Evolutionary conservation across 2,329 filamentous ascomycete genomes (phyloP).

Genomic region (Diaporthe helianthi): DNA sequence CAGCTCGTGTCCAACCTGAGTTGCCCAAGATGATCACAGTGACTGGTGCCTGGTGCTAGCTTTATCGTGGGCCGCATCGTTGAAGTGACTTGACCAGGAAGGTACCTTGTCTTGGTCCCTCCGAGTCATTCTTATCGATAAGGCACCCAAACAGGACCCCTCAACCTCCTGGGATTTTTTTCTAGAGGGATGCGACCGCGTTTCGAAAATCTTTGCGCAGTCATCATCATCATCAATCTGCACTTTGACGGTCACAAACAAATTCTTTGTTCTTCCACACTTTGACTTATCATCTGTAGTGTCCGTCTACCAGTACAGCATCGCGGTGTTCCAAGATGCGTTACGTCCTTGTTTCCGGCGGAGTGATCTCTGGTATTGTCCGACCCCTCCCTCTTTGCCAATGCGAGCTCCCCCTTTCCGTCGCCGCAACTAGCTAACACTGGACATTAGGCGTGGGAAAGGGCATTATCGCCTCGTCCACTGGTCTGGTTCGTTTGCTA

Average conservation of each 20-base stretch:
- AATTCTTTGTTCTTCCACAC: not conserved
- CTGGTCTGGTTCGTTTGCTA: slow-evolving; percentile 30
- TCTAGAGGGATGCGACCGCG: slow-evolving; percentile 27
- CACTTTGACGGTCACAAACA: slow-evolving; percentile 9
- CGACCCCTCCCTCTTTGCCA: slow-evolving; percentile 12
- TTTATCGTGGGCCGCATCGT: not conserved
- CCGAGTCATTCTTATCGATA: slow-evolving; percentile 33
- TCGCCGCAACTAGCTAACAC: slow-evolving; percentile 17
- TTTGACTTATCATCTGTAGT: not conserved
- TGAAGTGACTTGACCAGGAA: not conserved
- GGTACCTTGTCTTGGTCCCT: slow-evolving; percentile 5
- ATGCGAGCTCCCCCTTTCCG: not conserved
- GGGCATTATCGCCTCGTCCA: slow-evolving; percentile 35
- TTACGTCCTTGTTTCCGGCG: slow-evolving; percentile 35
- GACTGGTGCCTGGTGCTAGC: not conserved
- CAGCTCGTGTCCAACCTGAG: not conserved
- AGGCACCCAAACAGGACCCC: slow-evolving; percentile 22
- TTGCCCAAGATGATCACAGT: not conserved
- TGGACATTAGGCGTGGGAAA: slow-evolving; percentile 33
- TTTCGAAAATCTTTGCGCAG: slow-evolving; percentile 30
- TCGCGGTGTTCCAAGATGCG: slow-evolving; percentile 34
- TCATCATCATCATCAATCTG: slow-evolving; percentile 29
- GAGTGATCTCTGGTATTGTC: slow-evolving; percentile 35
- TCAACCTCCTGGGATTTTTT: slow-evolving; percentile 23
- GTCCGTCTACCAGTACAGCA: not conserved